Base-by-base conservation (phyloP, 805 yeast genomes). In the Saccharomycopsis sp. region DNA sequence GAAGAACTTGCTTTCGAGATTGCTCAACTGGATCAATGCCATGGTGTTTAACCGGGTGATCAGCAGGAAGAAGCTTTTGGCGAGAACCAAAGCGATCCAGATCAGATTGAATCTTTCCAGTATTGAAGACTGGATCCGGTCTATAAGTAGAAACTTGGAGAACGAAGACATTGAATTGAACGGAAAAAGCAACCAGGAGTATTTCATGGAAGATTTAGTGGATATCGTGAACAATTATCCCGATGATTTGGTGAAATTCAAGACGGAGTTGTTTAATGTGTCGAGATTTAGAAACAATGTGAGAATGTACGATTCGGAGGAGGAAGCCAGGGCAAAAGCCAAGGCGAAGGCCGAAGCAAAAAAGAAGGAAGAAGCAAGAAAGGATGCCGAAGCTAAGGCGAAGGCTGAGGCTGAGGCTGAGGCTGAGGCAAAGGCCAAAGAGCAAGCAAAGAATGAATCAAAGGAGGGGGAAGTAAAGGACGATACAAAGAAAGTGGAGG, bases 101-200 rank as follows among this genome's bases (percentile, higher is more conserved):
- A 85, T 94, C 52, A 76, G 97, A 57, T 78, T 94, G 57, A 94
- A 94, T 66, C 67, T 94, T 8, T 90, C 97, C 0, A 80, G 87
- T 3, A 72, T 94, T 51, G 97, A 94, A 70, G 97, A 94, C 67
- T 94, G 99, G 99, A 80, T 93, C 34, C 80, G 96, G 60, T 77
- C 70, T 51, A 56, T 62, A 15, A 47, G 55, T 12, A 47, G 51
- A 53, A 58, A 52, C 14, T 42, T 65, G 9, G 67, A 69, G 20
- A 57, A 56, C 44, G 64, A 65, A 3, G 65, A 64, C 8, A 20
- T 29, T n/a, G 60, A 62, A 20, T 22, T 57, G 35, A 54, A 57
- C 20, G 58, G 57, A 2, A 52, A 55, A 14, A 50, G 50, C 22
- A 58, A 58, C 35, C 56, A 58, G 35, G 58, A 56, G 9, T 47